Percentiles rank a stretch among this genome's conserved stretches.
Conservation (phyloP, 805 yeast genomes). For the Hanseniaspora taiwanica region DNA sequence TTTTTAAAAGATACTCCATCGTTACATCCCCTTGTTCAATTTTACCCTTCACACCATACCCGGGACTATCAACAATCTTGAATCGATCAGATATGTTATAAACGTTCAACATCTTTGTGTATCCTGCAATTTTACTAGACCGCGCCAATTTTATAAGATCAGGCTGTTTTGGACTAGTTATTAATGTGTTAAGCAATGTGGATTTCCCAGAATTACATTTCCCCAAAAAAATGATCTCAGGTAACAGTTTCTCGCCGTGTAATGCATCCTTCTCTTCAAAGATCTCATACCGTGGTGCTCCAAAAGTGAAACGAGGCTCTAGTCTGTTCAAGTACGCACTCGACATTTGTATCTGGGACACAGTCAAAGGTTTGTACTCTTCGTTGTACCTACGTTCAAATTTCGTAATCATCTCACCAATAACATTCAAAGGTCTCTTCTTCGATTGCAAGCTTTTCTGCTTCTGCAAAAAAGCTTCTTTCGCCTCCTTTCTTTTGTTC, state of each 20-base stretch:
- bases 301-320: not conserved
- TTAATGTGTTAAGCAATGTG: constrained; percentile 50
- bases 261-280: not conserved
- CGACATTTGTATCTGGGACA: not conserved
- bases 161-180: constrained; percentile 27
- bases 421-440: not conserved
- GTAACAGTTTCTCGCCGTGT: constrained; percentile 23
- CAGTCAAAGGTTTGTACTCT: not conserved
- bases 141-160: constrained; percentile 32
- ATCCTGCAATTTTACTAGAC: constrained; percentile 43
- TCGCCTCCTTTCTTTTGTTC: not conserved
- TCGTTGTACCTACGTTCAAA: not conserved
- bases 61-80: constrained; percentile 75
- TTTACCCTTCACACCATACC: constrained; percentile 68
- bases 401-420: too few species aligned
- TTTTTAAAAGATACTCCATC: constrained; percentile 42
- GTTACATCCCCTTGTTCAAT: constrained; percentile 57
- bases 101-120: constrained; percentile 51
- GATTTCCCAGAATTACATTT: constrained; percentile 84
- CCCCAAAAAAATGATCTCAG: constrained; percentile 69
- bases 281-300: not conserved
- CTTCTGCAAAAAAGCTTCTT: too few species aligned
- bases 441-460: not conserved
- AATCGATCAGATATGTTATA: constrained; percentile 53
- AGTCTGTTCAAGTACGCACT: not conserved